phyloP scores from a whole-genome alignment of 1,139 yeast genomes.

The Taphrina betulina region DNA sequence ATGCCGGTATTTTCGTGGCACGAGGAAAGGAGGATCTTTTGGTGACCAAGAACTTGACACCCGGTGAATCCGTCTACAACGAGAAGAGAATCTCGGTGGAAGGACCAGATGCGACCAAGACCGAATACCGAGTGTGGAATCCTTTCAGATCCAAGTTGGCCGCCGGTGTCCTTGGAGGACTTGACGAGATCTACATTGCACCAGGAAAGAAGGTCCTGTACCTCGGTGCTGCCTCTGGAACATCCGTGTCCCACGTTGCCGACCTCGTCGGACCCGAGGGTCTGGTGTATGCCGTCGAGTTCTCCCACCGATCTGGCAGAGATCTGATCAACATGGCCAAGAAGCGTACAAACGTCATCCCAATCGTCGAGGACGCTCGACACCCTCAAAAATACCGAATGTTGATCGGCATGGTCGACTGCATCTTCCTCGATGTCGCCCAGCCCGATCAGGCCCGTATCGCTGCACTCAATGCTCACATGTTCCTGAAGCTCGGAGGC shows the following conservation, averaged over 20 bases:
- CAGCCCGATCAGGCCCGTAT: slow-evolving; percentile 99
- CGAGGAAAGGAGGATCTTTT: slow-evolving; percentile 99
- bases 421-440: slow-evolving; percentile 98
- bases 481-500: slow-evolving; percentile 97
- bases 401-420: slow-evolving; percentile 98
- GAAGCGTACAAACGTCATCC: slow-evolving; percentile 98
- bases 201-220: slow-evolving; percentile 98
- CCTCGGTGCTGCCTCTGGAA: slow-evolving; percentile 99
- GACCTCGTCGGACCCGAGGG: slow-evolving; percentile 99
- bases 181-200: slow-evolving; percentile 93
- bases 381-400: slow-evolving; percentile 99
- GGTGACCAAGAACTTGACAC: slow-evolving; percentile 94
- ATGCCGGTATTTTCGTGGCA: slow-evolving; percentile 90
- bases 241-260: slow-evolving; percentile 96
- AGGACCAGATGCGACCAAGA: slow-evolving; percentile 84
- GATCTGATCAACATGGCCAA: slow-evolving; percentile 99
- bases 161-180: slow-evolving; percentile 99
- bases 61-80: slow-evolving; percentile 96
- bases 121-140: slow-evolving; percentile 99
- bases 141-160: slow-evolving; percentile 99
- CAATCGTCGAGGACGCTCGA: slow-evolving; percentile 99
- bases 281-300: slow-evolving; percentile 96
- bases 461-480: slow-evolving; percentile 95
- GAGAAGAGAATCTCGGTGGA: slow-evolving; percentile 94
- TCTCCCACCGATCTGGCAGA: slow-evolving; percentile 99